Evolutionary conservation across 2,329 filamentous ascomycete genomes (phyloP), one percentile per base, ranked within the genome.

Genomic region (Periconia sp.): DNA sequence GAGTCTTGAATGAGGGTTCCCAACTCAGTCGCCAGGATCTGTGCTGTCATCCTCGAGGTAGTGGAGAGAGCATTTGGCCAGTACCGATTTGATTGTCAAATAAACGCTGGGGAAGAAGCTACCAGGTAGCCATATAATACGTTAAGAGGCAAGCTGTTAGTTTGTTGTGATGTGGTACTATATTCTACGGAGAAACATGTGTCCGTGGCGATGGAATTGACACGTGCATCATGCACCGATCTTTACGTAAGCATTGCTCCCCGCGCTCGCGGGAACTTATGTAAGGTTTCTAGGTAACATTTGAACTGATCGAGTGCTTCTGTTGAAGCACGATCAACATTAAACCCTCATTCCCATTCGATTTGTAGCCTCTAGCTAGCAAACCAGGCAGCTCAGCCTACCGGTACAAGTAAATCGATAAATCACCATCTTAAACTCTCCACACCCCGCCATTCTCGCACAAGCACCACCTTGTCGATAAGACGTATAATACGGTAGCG

Each of bases 1-100:
- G 92, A 94, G 79, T 99, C 94, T 75, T 95, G 91, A 66, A 96
- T 88, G 73, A 97, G 85, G 77, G 91, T 95, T 69, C 88, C 85
- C 73, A 97, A 85, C 83, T 97, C 92, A 54, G 90, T 87, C 70
- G 88, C 86, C 68, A 97, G 83, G 69, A 96, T 87, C 83, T 95
- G 91, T 67, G 91, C 88, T 74, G 92, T 95, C 92, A 96, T 96
- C 68, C 78, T 87, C 58, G 52, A 54, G 55, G 48, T 45, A 49
- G 46, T 47, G 47, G 57, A 59, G 53, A 58, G 51, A 46, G 60
- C 60, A 68, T 69, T 52, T 58, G 55, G 61, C 50, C 58, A 52
- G 54, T 57, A 35, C 48, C 43, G 40, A 50, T 46, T 19, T 13
- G 37, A 43, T 45, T 35, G 17, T 20, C 33, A 27, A n/a, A n/a